Base-by-base conservation (phyloP, 108 stramenopile genomes). In the Conticribra weissflogii region DNA sequence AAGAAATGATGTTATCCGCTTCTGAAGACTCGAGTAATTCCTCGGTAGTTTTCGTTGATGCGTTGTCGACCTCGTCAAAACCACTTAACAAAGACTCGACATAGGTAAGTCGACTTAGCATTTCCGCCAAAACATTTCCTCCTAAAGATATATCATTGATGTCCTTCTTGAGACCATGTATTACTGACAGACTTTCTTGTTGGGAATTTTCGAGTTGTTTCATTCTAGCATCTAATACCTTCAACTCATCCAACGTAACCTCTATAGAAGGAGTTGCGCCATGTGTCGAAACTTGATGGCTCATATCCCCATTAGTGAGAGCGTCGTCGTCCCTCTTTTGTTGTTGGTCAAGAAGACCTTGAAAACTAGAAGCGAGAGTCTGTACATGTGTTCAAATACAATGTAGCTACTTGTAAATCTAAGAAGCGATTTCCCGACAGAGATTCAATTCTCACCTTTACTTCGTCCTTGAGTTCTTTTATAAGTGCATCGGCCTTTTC, bases 21-120 rank as follows among this genome's bases (percentile, higher is more conserved):
- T n/a, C n/a, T n/a, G n/a, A n/a, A n/a, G n/a, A n/a, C n/a, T n/a
- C n/a, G n/a, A n/a, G n/a, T n/a, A n/a, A n/a, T n/a, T n/a, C n/a
- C n/a, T n/a, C n/a, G n/a, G n/a, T n/a, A n/a, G n/a, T n/a, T n/a
- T n/a, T n/a, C n/a, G n/a, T n/a, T n/a, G n/a, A n/a, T n/a, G n/a
- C n/a, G n/a, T 16, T 45, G 9, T 45, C 44, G 44, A 45, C 9
- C n/a, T n/a, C n/a, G 45, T 57, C 46, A 48, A 72, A 72, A 7
- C 71, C 71, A 56, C 44, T 19, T 32, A 72, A 72, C 56, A 72
- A 46, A 14, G 52, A 23, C n/a, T 72, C 71, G 0, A 72, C 30
- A 21, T 27, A n/a, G 18, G 4, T 17, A 33, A 71, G 58, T 36
- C 70, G 1, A 19, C n/a, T 54, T 45, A 41, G 22, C 46, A 71